These are phyloP conservation scores for Apophysomyces variabilis DNA, from an alignment of 371 early-diverging fungal genomes.

Conservation along the genomic window DNA sequence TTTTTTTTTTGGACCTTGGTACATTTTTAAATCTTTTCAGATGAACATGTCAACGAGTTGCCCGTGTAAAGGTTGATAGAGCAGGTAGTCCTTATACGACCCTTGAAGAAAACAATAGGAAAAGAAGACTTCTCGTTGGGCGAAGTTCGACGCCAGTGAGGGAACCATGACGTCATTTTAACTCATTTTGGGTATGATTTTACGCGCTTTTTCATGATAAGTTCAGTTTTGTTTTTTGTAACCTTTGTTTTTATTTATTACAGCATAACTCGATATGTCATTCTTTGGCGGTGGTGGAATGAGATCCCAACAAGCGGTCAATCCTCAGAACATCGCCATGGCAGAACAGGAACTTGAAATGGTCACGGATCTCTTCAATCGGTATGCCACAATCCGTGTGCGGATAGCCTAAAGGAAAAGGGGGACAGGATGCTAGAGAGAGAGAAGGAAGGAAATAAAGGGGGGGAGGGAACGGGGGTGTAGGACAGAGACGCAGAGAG, in stretches of 20 bases:
- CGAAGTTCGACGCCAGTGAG: no score
- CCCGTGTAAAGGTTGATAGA: no score
- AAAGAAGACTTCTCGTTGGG: no score
- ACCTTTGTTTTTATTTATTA: background rate
- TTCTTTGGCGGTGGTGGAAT: slow-evolving; percentile 50
- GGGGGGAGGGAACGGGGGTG: no score
- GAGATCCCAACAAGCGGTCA: slow-evolving; percentile 59
- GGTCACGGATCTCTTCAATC: slow-evolving; percentile 81
- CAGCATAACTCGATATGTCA: slow-evolving; percentile 34
- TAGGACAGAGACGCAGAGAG: no score
- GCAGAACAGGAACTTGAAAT: slow-evolving; percentile 88
- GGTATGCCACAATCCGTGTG: slow-evolving; percentile 46
- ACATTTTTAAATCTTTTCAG: no score
- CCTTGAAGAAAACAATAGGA: no score
- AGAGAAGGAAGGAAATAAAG: no score
- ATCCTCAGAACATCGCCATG: slow-evolving; percentile 78
- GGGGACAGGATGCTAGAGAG: background rate
- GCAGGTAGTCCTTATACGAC: no score
- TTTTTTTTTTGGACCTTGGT: no score
- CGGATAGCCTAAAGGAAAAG: background rate
- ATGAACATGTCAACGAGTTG: no score
- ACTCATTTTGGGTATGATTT: background rate
- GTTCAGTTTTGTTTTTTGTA: slow-evolving; percentile 3
- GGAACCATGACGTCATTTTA: no score
- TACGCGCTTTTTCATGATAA: background rate